These are phyloP conservation scores for Infundibulicybe gibba DNA, from an alignment of 768 basidiomycete genomes.

Conservation along the genomic window DNA sequence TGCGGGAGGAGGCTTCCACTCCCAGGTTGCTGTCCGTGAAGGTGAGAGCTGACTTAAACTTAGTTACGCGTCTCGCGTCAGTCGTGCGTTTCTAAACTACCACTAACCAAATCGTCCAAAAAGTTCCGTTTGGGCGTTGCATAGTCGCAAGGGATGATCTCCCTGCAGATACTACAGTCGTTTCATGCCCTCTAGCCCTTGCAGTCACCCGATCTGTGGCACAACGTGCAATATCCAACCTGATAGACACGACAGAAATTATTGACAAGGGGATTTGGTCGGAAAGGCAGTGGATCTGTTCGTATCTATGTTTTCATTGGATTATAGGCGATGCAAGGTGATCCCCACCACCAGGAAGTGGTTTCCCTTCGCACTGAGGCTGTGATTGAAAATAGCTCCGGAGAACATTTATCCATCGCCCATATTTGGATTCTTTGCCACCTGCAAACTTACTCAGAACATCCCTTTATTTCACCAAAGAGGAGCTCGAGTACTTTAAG, in stretches of 20 bases:
- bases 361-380: constrained; percentile 1
- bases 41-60: constrained; percentile 29
- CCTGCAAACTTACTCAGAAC: constrained; percentile 53
- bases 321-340: constrained; percentile 39
- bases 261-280: constrained; percentile 37
- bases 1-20: constrained; percentile 51
- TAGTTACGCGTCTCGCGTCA: too few relatives aligned
- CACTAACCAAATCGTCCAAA: constrained; percentile 1
- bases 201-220: constrained; percentile 57
- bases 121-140: constrained; percentile 43
- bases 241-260: neutral
- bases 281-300: constrained; percentile 64
- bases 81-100: neutral
- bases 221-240: constrained; percentile 5
- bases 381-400: constrained; percentile 8
- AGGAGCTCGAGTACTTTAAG: constrained; percentile 62
- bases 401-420: constrained; percentile 14
- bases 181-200: constrained; percentile 65
- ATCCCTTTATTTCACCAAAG: constrained; percentile 63
- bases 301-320: constrained; percentile 66
- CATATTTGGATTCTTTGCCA: constrained; percentile 76
- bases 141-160: constrained; percentile 48
- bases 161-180: constrained; percentile 47
- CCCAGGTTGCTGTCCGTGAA: constrained; percentile 36
- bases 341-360: constrained; percentile 2